Evolutionary conservation across 2,329 filamentous ascomycete species (phyloP).

Genomic region (Xenoacremonium recifei): DNA sequence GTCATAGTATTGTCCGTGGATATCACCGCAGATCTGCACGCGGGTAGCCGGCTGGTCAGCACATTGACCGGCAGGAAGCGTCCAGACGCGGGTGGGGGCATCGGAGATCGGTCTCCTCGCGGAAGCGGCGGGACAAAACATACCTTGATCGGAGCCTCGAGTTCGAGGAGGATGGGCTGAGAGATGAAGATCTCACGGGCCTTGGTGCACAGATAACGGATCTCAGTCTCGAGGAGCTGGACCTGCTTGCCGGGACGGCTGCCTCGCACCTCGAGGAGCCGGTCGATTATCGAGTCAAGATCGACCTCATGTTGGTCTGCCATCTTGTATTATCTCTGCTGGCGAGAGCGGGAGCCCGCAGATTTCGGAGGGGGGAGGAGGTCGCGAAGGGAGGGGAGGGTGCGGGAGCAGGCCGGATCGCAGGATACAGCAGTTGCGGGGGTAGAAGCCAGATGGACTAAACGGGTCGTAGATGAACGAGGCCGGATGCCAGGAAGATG

Average conservation of each 20-base stretch:
- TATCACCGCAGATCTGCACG: conserved; percentile 92
- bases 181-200: conserved; percentile 99
- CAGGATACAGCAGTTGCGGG: conserved; percentile 30
- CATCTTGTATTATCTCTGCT: conserved; percentile 47
- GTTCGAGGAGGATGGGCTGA: conserved; percentile 94
- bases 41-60: conserved; percentile 17
- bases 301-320: conserved; percentile 83
- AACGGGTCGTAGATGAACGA: conserved; percentile 22
- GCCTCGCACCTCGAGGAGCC: conserved; percentile 94
- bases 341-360: conserved; percentile 39
- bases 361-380: conserved; percentile 28
- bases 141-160: conserved; percentile 99
- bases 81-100: no score
- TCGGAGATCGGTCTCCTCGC: conserved; percentile 1
- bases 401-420: conserved; percentile 25
- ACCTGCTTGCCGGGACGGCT: conserved; percentile 98
- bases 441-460: no score
- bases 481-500: conserved; percentile 28
- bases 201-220: conserved; percentile 96
- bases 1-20: conserved; percentile 99
- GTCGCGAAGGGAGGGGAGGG: conserved; percentile 22
- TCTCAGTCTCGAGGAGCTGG: conserved; percentile 93
- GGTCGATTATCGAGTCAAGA: conserved; percentile 98
- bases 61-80: conserved; percentile 1
- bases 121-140: conserved; percentile 22